phyloP scores from a whole-genome alignment of 1,284 basidiomycete genomes.

The Athelia psychrophila region DNA sequence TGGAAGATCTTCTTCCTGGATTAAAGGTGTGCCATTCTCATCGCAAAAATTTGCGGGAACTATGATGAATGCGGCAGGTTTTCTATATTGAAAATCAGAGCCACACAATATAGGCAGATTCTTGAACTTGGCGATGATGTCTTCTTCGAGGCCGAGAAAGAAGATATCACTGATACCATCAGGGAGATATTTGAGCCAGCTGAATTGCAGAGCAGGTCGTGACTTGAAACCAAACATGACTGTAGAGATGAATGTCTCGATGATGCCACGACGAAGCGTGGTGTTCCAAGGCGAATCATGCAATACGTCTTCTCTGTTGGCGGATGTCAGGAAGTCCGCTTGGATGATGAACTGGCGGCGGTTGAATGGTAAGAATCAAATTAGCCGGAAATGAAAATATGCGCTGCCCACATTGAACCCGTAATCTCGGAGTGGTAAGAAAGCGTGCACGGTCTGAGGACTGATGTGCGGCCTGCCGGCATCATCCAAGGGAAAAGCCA shows the following conservation, averaged over 20 bases:
- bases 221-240: background rate
- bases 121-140: background rate
- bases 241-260: slow-evolving; percentile 2
- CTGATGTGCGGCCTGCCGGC: slow-evolving; percentile 5
- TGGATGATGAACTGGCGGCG: slow-evolving; percentile 19
- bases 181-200: background rate
- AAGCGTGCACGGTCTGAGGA: slow-evolving; percentile 15
- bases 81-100: background rate
- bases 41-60: background rate
- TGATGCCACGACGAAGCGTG: slow-evolving; percentile 9
- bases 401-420: slow-evolving; percentile 14
- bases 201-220: background rate
- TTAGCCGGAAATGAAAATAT: background rate
- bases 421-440: slow-evolving; percentile 14
- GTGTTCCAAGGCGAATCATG: slow-evolving; percentile 11
- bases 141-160: background rate
- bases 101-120: background rate
- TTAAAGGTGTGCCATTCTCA: background rate
- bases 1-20: background rate
- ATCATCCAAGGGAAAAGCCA: slow-evolving; percentile 18
- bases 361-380: background rate
- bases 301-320: slow-evolving; percentile 18
- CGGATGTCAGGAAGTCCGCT: slow-evolving; percentile 19
- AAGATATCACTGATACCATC: background rate
- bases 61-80: background rate